Evolutionary conservation across 202 grass and related monocot genomes (phyloP).

Genomic region (Digitaria exilis): DNA sequence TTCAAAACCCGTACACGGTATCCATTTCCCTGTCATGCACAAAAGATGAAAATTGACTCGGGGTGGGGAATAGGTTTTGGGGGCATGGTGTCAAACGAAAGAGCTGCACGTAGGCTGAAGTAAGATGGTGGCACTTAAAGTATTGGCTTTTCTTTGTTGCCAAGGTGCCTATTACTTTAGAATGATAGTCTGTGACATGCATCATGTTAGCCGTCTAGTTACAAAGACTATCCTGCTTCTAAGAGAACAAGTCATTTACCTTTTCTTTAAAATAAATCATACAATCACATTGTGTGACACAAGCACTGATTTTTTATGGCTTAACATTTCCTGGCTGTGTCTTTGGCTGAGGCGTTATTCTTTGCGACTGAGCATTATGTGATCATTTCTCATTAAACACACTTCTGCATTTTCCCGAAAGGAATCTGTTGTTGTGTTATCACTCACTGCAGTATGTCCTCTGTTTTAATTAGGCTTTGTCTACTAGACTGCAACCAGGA

Average conservation of each 20-base stretch:
- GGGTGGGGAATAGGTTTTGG: neutral
- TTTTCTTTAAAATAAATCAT: neutral
- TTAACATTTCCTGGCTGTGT: neutral
- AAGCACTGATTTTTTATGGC: neutral
- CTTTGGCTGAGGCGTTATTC: neutral
- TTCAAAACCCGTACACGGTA: neutral
- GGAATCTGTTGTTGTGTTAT: constrained; percentile 7
- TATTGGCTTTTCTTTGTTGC: neutral
- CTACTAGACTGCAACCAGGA: constrained; percentile 83
- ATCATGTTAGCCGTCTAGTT: neutral
- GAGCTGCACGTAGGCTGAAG: neutral
- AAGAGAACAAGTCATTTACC: neutral
- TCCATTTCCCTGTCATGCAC: neutral
- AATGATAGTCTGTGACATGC: neutral
- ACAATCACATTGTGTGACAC: neutral
- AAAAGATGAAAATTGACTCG: too few relatives aligned
- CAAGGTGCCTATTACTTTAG: neutral
- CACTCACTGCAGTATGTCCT: constrained; percentile 24
- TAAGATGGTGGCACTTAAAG: neutral
- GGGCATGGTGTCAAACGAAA: neutral
- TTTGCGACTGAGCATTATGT: neutral
- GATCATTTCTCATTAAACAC: neutral
- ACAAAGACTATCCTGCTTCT: neutral
- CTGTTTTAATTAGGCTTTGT: constrained; percentile 65
- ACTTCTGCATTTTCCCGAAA: constrained; percentile 6